Evolutionary conservation across 2,329 filamentous ascomycete genomes (phyloP), one percentile per base, ranked within the genome.

Genomic region (Diplodia scrobiculata): DNA sequence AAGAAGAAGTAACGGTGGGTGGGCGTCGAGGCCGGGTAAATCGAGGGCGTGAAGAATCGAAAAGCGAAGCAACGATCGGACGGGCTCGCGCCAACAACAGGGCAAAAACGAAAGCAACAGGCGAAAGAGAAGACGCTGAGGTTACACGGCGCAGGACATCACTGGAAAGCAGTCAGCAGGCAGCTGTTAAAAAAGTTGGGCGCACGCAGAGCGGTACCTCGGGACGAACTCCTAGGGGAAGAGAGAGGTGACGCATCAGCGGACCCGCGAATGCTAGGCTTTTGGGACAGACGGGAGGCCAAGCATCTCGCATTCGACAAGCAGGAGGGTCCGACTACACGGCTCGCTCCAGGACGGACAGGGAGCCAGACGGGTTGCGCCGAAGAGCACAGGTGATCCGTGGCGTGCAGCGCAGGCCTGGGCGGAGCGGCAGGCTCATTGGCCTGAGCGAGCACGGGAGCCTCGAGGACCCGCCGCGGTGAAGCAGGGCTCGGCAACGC

Each of bases 401-500:
- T 76, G 75, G 75, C 75, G 75, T 75, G 68, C 70, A 73, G 72
- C 71, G 71, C 70, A 71, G 72, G 70, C 68, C 71, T 74, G 70
- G 71, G 75, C 70, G 69, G 72, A 71, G 72, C 73, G 71, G 71
- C 70, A 70, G 71, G 71, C 73, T 67, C 63, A 66, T 75, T 78
- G 76, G 76, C 70, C 73, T 72, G 72, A 70, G 71, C 73, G 71
- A 71, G 68, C 70, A 73, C 74, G 75, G 75, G 74, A 77, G 70
- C 69, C 71, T 71, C 75, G 76, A 74, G 76, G 74, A 73, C 73
- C 73, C 69, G 72, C 72, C 73, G 71, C 73, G 73, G 69, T 67
- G 60, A 62, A 71, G 73, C 73, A 77, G 71, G 73, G 74, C 74
- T 78, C 76, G 75, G 76, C 76, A 78, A 78, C 76, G 76, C 75